Evolutionary conservation across 805 yeast species (phyloP), one percentile per base, ranked within the genome.

Genomic region (Zygosaccharomyces bailii): DNA sequence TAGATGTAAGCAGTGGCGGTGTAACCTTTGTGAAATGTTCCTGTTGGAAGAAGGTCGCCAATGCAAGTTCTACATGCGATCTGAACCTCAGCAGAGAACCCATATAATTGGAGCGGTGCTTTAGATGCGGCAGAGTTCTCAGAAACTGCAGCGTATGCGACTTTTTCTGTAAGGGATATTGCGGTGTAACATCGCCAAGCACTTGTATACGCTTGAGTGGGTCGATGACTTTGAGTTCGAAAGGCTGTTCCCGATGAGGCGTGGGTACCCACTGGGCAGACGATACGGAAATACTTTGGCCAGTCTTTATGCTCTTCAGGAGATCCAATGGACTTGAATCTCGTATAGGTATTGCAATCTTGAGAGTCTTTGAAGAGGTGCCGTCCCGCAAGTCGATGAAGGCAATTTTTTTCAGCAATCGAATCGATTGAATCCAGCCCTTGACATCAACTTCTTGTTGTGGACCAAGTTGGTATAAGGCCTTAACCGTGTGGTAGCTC

Each of bases 351-450:
- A 82, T 64, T 0, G 82, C 79, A 45, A 87, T 75, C 56, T 75
- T 78, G 45, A 90, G 59, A 11, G 75, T 71, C 21, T 67, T 50
- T 24, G 73, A 67, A 1, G 77, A 68, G 0, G 93, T 74, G 0
- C 98, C 98, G 61, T 93, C 98, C 2, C 75, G 66, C 8, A 93
- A 52, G 56, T 88, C 96, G 3, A 89, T 68, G 63, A 93, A 93
- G 0, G 88, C 84, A 3, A 86, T 73, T 43, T 82, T 84, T 59
- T 89, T 89, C 59, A 88, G 75, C 6, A 73, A 63, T 39, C 96
- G 74, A 1, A 87, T 76, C 0, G 89, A 75, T 43, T 78, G 78
- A 17, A 93, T 75, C 82, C 87, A 82, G 1, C 98, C 99, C 20
- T 73, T 69, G 4, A 86, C 71, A 2, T 59, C 41, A 30, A 46